Evolutionary conservation across 2,329 filamentous ascomycete genomes (phyloP), one percentile per base, ranked within the genome.

Genomic region (Fusarium staphyleae): DNA sequence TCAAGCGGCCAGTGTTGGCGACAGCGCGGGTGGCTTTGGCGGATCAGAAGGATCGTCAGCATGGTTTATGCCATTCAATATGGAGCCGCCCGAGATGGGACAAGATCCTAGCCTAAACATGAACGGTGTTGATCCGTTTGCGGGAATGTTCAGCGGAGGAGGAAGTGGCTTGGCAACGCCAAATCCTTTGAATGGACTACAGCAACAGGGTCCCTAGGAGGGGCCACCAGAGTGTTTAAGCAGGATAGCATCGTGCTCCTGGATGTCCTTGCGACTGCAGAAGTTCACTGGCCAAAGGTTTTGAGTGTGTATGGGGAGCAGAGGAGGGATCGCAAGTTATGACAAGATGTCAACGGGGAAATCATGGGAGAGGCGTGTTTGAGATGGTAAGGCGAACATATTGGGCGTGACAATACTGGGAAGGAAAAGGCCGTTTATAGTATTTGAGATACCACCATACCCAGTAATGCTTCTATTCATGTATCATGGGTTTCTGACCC

Each of bases 61-160:
- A 5, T 98, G 93, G 90, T 96, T 96, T 72, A 87, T 96, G 78
- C 91, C 93, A 1, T 96, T 96, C 74, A 96, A 96, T 69, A 86
- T 96, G 74, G 90, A 95, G 52, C 90, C 91, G 15, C 86, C 89
- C 0, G 83, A 86, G 51, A 73, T 84, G 34, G 75, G 76, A 6
- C 80, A 81, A 47, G 81, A 83, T 30, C 60, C 79, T 45, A 72
- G 71, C 15, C 66, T 77, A 22, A 73, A 71, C 7, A 67, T 81
- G 57, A 70, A 70, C 18, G 74, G 74, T 29, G 71, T 80, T 19
- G 82, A 84, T 55, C 72, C 73, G 9, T 84, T 83, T 60, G 74
- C 74, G 19, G 73, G 69, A 22, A 77, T 84, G 66, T 83, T 84
- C 65, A 74, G 74, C 3, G 70, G 59, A 43, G 74, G 73, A 43